Evolutionary conservation across 2,329 filamentous ascomycete species (phyloP), one percentile per base, ranked within the genome.

Genomic region (Fusarium mangiferae): DNA sequence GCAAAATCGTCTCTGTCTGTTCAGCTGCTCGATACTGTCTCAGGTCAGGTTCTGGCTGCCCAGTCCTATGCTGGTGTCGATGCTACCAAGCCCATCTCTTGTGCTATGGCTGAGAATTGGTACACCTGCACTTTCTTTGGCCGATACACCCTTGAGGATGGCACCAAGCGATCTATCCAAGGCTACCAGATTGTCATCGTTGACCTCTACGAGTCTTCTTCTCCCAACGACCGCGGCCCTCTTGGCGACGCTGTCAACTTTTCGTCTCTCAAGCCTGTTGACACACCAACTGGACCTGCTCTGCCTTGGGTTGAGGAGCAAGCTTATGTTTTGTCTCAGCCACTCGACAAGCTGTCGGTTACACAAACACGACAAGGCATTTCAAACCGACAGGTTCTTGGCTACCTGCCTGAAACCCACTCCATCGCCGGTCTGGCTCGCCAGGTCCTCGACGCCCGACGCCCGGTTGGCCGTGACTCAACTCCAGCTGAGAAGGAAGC

Each of bases 331-430:
- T 89, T 98, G 70, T 90, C 93, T 1, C 91, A 94, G 67, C 89
- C 93, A n/a, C 91, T 98, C 68, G 90, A 90, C 22, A 89, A 92
- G 58, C 90, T 99, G 80, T 88, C 93, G 2, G 94, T 98, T 22
- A 96, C 95, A 0, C 92, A 95, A 80, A 99, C 96, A 1, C 89
- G 93, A 35, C 96, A 99, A 84, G 96, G 96, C 36, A 98, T 99
- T 79, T 93, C 94, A 2, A 92, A 91, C 46, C 91, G 94, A 22
- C 91, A 96, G 75, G 86, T 99, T 6, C 87, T 99, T 18, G 94
- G 92, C 51, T 93, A 93, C 44, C 86, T 98, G 5, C 90, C 94
- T 1, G 88, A 91, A 38, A 88, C 91, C 2, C 91, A 93, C 79
- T 88, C 93, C 42, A 90, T 99, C 62, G 86, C 96, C 55, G 93